These are phyloP conservation scores for Podospora didyma DNA, from an alignment of 495 filamentous ascomycete species.

Conservation along the genomic window DNA sequence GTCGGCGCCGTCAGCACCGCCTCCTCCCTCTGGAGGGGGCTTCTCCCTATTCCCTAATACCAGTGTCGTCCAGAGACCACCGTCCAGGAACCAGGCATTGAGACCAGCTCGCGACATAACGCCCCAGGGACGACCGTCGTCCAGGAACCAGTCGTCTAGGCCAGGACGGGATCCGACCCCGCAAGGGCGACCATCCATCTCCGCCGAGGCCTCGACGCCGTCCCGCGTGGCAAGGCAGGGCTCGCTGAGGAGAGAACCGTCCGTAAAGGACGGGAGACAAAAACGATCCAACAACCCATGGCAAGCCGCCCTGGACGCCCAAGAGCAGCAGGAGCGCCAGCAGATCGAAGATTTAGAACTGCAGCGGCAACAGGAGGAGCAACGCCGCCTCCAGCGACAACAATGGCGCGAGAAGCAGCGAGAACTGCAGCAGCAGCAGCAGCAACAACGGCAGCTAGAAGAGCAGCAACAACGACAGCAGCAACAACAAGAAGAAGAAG, in stretches of 20 bases:
- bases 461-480: slow-evolving; percentile 8
- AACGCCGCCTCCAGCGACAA: background rate
- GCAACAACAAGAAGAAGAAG: slow-evolving; percentile 5
- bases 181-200: background rate
- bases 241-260: slow-evolving; percentile 20
- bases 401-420: slow-evolving; percentile 1
- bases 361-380: background rate
- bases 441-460: slow-evolving; percentile 10
- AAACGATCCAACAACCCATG: slow-evolving; percentile 31
- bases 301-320: slow-evolving; percentile 28
- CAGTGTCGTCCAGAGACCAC: slow-evolving; percentile 28
- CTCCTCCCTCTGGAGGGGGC: slow-evolving; percentile 35
- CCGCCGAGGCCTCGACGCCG: slow-evolving; percentile 12
- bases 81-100: slow-evolving; percentile 32
- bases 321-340: slow-evolving; percentile 6
- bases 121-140: slow-evolving; percentile 32
- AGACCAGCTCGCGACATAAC: slow-evolving; percentile 31
- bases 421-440: background rate
- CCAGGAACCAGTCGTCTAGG: slow-evolving; percentile 17
- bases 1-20: slow-evolving; percentile 28
- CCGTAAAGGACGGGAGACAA: slow-evolving; percentile 5
- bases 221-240: slow-evolving; percentile 29
- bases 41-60: slow-evolving; percentile 50
- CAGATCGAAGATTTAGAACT: slow-evolving; percentile 5
- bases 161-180: slow-evolving; percentile 8